Evolutionary conservation across 169 alveolate species (phyloP).

Genomic region (Eimeria maxima): DNA sequence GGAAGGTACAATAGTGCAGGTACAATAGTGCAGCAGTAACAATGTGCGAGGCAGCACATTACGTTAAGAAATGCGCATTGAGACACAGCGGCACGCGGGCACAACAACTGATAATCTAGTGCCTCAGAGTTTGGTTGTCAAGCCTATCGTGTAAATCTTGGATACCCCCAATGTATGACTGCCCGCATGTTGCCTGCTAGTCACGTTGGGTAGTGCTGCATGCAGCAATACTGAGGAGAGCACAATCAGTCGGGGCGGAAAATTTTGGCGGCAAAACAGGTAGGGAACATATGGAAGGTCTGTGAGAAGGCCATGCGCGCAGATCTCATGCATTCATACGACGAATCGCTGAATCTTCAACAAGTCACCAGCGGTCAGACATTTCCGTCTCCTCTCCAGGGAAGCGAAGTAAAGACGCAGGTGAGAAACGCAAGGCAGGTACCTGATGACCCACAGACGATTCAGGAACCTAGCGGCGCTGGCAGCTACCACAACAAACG

Average conservation of each 20-base stretch:
- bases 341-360: constrained; percentile 50
- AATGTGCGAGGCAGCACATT: not conserved
- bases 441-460: not conserved
- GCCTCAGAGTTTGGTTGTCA: not conserved
- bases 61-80: not conserved
- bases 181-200: not conserved
- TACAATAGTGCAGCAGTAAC: not conserved
- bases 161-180: not conserved
- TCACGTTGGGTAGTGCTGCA: not conserved
- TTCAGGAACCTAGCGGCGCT: not conserved
- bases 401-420: not conserved
- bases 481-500: not conserved
- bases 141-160: not conserved
- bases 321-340: not conserved
- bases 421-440: constrained; percentile 25
- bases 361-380: constrained; percentile 13
- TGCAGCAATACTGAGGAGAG: not conserved
- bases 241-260: not conserved
- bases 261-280: not conserved
- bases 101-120: not conserved
- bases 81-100: not conserved
- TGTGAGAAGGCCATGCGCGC: not conserved
- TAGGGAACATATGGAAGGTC: not conserved
- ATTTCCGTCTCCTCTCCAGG: constrained; percentile 59
- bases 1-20: not conserved